A percentile compares a stretch with the other conserved stretches of the same genome.
Evolutionary conservation across 805 yeast genomes (phyloP).

Genomic region (Candida taoyuanica): DNA sequence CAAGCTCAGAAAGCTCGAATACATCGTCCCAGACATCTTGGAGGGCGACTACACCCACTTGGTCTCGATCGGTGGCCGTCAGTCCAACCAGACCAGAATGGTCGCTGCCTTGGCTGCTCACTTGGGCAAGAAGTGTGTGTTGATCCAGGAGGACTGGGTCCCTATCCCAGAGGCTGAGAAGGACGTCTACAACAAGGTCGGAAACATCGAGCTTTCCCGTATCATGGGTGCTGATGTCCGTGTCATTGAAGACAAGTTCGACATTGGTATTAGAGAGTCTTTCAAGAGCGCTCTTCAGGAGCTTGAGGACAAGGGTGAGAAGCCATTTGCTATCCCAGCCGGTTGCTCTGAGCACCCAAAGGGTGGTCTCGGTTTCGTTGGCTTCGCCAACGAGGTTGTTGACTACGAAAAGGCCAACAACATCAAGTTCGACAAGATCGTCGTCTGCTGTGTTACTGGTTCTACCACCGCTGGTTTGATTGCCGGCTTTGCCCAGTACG

Average conservation of each 20-base stretch:
- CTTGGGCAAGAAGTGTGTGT: constrained; percentile 17
- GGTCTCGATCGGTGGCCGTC: constrained; percentile 19
- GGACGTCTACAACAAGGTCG: constrained; percentile 17
- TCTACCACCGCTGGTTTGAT: constrained; percentile 19
- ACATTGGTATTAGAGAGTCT: constrained; percentile 19
- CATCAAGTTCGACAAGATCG: constrained; percentile 17
- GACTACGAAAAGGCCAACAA: constrained; percentile 10
- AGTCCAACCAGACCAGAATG: constrained; percentile 19
- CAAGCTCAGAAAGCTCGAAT: constrained; percentile 19
- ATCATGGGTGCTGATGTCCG: constrained; percentile 20
- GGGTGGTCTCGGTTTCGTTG: constrained; percentile 19
- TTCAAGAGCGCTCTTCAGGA: constrained; percentile 14
- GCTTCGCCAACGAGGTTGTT: constrained; percentile 15
- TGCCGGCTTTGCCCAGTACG: constrained; percentile 18
- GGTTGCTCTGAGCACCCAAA: constrained; percentile 19
- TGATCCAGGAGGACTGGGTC: constrained; percentile 20
- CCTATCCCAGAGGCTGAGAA: constrained; percentile 20
- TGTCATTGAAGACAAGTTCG: constrained; percentile 17
- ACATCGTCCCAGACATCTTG: constrained; percentile 18
- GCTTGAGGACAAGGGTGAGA: constrained; percentile 13
- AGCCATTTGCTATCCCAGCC: constrained; percentile 16
- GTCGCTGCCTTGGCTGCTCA: constrained; percentile 18
- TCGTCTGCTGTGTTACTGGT: constrained; percentile 19
- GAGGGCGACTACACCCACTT: constrained; percentile 18
- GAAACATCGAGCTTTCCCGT: constrained; percentile 18